Conservation (phyloP, 352 stramenopile species). For the Globisporangium parvum region DNA sequence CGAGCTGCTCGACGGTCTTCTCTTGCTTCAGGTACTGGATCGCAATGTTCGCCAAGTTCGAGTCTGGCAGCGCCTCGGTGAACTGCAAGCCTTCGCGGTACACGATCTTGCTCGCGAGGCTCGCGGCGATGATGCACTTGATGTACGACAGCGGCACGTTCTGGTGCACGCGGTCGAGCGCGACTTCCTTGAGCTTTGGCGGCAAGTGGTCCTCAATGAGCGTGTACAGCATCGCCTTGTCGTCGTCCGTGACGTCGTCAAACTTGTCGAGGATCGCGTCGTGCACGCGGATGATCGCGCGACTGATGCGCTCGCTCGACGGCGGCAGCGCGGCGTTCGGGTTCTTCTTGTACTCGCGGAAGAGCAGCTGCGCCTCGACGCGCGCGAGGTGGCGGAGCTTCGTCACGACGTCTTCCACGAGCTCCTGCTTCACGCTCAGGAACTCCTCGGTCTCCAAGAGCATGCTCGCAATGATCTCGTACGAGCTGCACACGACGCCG, state of each 20-base stretch:
- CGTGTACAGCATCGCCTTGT: slow-evolving; percentile 76
- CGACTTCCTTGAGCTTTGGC: slow-evolving; percentile 90
- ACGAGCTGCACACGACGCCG: slow-evolving; percentile 79
- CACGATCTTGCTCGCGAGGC: slow-evolving; percentile 95
- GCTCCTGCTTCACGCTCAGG: slow-evolving; percentile 91
- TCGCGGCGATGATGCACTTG: slow-evolving; percentile 94
- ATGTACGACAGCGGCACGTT: slow-evolving; percentile 95
- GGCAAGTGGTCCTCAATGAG: slow-evolving; percentile 92
- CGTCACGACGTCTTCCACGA: slow-evolving; percentile 92
- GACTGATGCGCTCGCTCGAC: slow-evolving; percentile 93
- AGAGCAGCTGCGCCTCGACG: slow-evolving; percentile 95
- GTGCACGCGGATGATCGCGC: slow-evolving; percentile 94
- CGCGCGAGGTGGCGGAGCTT: slow-evolving; percentile 91
- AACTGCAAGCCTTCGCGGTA: slow-evolving; percentile 97
- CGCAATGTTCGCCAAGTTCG: slow-evolving; percentile 89
- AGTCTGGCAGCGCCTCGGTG: slow-evolving; percentile 88
- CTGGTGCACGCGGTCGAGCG: slow-evolving; percentile 90
- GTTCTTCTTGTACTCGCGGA: slow-evolving; percentile 95
- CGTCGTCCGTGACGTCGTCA: slow-evolving; percentile 83
- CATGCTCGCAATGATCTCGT: slow-evolving; percentile 92
- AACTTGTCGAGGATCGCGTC: slow-evolving; percentile 92
- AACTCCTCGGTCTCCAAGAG: slow-evolving; percentile 96
- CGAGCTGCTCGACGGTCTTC: slow-evolving; percentile 89
- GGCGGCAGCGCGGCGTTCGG: slow-evolving; percentile 81
- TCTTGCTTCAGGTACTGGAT: slow-evolving; percentile 94